Conservation (phyloP, 208 protist genomes). For the Phytomonas sp. region DNA sequence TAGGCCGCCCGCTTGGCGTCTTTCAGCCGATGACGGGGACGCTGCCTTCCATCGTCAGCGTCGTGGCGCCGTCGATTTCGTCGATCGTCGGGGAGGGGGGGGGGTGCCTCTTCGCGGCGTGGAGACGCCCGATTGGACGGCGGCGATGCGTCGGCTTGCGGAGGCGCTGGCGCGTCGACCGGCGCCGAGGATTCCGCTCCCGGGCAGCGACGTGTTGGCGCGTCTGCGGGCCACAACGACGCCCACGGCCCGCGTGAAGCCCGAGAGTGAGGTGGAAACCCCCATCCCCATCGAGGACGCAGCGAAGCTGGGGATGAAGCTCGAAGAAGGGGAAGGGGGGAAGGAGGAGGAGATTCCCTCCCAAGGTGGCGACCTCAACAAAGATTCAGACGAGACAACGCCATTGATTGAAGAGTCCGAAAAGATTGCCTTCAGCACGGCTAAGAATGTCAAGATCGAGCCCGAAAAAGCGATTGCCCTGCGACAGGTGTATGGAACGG, state of each 20-base stretch:
- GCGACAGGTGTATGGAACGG: constrained; percentile 20
- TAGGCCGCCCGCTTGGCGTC: constrained; percentile 13
- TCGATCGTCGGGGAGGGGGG: no score
- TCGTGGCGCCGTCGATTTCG: constrained; percentile 8
- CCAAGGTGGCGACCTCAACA: not conserved
- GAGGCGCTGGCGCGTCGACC: constrained; percentile 22
- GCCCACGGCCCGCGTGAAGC: not conserved
- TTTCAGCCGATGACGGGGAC: constrained; percentile 77
- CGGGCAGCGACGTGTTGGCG: constrained; percentile 37
- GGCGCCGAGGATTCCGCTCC: constrained; percentile 34
- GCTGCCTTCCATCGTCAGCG: constrained; percentile 48
- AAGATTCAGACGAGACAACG: not conserved
- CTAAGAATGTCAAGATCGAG: no score
- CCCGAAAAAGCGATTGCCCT: constrained; percentile 13
- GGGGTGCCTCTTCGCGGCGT: no score
- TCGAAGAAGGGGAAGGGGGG: not conserved
- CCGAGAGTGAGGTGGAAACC: not conserved
- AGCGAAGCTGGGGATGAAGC: constrained; percentile 1
- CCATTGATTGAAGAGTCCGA: not conserved
- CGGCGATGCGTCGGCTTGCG: constrained; percentile 38
- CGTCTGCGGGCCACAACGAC: not conserved
- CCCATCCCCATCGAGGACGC: constrained; percentile 8
- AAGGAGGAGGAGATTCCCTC: not conserved
- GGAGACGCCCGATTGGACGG: constrained; percentile 49
- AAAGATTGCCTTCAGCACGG: no score